Conservation (phyloP, 1,139 yeast genomes). For the Yamadazyma buinensis region DNA sequence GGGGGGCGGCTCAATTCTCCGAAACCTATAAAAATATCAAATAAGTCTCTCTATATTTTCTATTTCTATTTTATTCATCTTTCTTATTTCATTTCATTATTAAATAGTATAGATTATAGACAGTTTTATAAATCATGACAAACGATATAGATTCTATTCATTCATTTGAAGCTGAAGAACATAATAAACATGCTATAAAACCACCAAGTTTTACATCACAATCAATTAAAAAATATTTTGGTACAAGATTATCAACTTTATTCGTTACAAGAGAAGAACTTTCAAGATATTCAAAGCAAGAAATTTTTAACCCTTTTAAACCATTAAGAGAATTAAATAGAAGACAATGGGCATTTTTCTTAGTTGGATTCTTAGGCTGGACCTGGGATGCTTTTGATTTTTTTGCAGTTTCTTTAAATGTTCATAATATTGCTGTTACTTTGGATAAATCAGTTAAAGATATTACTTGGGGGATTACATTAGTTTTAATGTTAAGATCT, state of each 20-base stretch:
- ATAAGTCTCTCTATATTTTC: too few relatives aligned
- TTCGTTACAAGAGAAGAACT: slow-evolving; percentile 30
- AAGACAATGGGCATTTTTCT: slow-evolving; percentile 35
- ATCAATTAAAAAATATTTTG: slow-evolving; percentile 24
- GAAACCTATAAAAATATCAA: too few relatives aligned
- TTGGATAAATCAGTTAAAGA: slow-evolving; percentile 25
- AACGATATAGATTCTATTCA: slow-evolving; percentile 1
- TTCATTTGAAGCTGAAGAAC: slow-evolving; percentile 10
- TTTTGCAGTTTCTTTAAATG: slow-evolving; percentile 31
- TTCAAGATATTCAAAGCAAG: slow-evolving; percentile 22
- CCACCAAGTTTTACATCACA: slow-evolving; percentile 29
- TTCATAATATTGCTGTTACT: slow-evolving; percentile 24
- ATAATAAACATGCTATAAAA: slow-evolving; percentile 29
- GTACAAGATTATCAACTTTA: slow-evolving; percentile 29
- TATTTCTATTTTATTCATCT: too few relatives aligned
- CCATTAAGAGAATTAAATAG: slow-evolving; percentile 26
- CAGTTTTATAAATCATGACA: too few relatives aligned
- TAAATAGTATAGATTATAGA: too few relatives aligned
- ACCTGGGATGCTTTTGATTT: slow-evolving; percentile 45
- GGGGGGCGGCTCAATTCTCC: too few relatives aligned
- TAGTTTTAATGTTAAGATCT: slow-evolving; percentile 43
- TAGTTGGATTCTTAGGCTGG: slow-evolving; percentile 36
- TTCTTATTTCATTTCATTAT: too few relatives aligned
- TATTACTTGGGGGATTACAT: slow-evolving; percentile 42
- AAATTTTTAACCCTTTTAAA: slow-evolving; percentile 33